Evolutionary conservation across 768 basidiomycete genomes (phyloP).

Genomic region (Trametes villosa): DNA sequence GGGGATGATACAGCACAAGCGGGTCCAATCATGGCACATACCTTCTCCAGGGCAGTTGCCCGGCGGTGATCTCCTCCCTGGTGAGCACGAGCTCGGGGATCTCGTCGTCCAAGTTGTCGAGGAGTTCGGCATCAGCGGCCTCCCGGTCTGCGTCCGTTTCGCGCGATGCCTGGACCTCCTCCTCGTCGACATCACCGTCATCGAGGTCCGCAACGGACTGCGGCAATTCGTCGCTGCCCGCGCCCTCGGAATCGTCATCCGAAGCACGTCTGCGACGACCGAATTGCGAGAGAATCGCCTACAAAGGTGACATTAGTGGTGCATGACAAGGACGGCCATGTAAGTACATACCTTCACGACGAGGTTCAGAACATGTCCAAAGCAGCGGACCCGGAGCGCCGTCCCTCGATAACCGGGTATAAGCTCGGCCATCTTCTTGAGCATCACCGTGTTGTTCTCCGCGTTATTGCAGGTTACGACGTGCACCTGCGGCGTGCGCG

Average conservation of each 20-base stretch:
- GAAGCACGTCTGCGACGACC: not conserved
- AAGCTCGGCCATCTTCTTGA: not conserved
- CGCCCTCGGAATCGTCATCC: not conserved
- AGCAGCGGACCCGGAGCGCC: not conserved
- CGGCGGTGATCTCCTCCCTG: constrained; percentile 5
- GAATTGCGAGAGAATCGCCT: constrained; percentile 6
- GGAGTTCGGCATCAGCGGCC: constrained; percentile 24
- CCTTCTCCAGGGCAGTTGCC: constrained; percentile 16
- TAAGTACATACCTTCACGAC: constrained; percentile 1
- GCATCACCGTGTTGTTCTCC: not conserved
- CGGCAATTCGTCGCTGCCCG: no score
- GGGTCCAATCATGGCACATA: not conserved
- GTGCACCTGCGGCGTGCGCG: not conserved
- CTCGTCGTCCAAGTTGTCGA: constrained; percentile 19
- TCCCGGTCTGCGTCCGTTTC: constrained; percentile 17
- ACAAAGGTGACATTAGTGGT: no score
- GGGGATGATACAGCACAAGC: no score
- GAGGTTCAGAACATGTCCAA: constrained; percentile 8
- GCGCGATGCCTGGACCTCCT: no score
- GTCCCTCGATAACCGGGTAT: not conserved
- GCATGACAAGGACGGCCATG: no score
- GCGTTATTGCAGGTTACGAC: constrained; percentile 3
- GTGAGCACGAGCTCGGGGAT: constrained; percentile 1
- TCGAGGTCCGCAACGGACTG: not conserved
- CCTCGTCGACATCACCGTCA: not conserved